Evolutionary conservation across 73 alveolate species (phyloP), one percentile per base, ranked within the genome.

Genomic region (Paramecium tetraurelia): DNA sequence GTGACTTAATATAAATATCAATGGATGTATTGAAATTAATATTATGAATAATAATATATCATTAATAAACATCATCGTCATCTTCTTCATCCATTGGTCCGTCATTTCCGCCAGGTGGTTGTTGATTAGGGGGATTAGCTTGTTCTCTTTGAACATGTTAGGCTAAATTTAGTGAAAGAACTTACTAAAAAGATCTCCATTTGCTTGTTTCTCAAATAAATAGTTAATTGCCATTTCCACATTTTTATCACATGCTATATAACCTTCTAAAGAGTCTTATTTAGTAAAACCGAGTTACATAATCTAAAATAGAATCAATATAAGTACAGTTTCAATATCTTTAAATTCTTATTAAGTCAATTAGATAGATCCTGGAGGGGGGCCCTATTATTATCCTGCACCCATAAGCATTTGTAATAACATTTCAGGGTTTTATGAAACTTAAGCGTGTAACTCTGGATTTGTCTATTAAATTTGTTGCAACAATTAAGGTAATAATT

Each of bases 221-320:
- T 89, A 89, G 40, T 89, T 89, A 11, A 89, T n/a, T 8, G 94
- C 94, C 57, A 53, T 31, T 36, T 89, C 94, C 40, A 70, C 87
- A 83, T 89, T 89, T 83, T 89, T 89, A 46, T 89, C 94, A 46
- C 94, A 89, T 12, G 94, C 75, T 59, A 89, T 33, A 71, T 89
- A 89, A 12, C 88, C 94, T 89, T 89, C 94, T 46, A 89, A 71
- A 14, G 94, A 77, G 21, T 89, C 94, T 36, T 68, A 59, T 71
- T 89, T 72, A 48, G 71, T 57, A 43, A 89, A 89, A 12, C 94
- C 94, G 40, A 71, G 21, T 5, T 83, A 33, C 70, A 71, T 89
- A 71, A 89, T 71, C 58, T 89, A 77, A 71, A 16, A n/a, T 44
- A 20, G 6, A 7, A 40, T 20, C 1, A 12, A 80, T 38, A 40